Base-by-base conservation (phyloP, 495 filamentous ascomycete genomes). In the Baudoinia panamericana region DNA sequence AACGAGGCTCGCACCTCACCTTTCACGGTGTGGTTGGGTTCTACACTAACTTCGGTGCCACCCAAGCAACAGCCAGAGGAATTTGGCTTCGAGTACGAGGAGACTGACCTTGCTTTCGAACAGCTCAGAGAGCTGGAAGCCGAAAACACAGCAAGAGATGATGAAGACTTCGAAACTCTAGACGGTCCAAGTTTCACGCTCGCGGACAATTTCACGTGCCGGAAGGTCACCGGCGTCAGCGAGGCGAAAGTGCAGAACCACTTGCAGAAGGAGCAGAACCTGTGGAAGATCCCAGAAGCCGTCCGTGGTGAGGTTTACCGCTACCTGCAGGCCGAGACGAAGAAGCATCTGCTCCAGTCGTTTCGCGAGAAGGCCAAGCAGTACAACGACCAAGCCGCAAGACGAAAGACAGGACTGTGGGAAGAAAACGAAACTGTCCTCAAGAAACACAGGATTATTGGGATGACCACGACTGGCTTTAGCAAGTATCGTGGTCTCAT, bases 401-500 rank as follows among this genome's bases (percentile, higher is more conserved):
- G 66, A 1, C 51, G 69, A 0, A 62, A 65, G 18, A 64, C 78
- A 23, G 67, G 72, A 2, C 66, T 56, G 36, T 73, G 69, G 71
- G 72, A 82, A 57, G 40, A 62, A 43, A 64, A 80, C 52, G 46
- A 60, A 35, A 48, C 56, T 8, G 55, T 72, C 18, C 58, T 82
- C 3, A 53, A 61, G 32, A 46, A 63, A 4, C 62, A 70, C 6
- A 80, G 73, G 48, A 42, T 85, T 1, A 63, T 87, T 36, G 82
- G 81, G 7, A 71, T 82, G 66, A 87, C 82, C 5, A 80, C 76
- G 0, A 85, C 88, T 0, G 90, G 90, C 3, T 56, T 95, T n/a
- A 83, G 76, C 53, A 95, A 95, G 51, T 87, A 90, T 46, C 73
- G 88, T 13, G 74, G 63, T 2, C 62, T 93, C 0, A 59, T 96